A percentile compares a stretch with the other conserved stretches of the same genome.
Conservation (phyloP, 1,284 basidiomycete genomes). For the Volvariella surrecta region DNA sequence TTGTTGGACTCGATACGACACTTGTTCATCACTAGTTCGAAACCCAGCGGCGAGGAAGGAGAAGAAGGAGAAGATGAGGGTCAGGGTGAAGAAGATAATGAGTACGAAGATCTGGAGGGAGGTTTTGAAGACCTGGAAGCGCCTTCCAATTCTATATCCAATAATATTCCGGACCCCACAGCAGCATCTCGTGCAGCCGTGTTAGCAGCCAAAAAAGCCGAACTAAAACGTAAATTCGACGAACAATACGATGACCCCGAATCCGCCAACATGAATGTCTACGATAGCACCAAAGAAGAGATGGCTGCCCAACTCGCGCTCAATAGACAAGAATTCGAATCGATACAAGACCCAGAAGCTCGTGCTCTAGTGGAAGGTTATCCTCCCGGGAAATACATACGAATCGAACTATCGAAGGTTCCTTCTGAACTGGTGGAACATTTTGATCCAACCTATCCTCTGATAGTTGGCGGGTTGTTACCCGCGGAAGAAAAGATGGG, state of each 20-base stretch:
- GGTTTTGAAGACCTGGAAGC: constrained; percentile 28
- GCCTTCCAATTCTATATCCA: background rate
- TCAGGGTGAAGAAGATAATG: constrained; percentile 26
- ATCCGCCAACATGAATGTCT: constrained; percentile 70
- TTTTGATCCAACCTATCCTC: constrained; percentile 88
- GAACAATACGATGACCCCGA: constrained; percentile 94
- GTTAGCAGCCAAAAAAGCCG: constrained; percentile 84
- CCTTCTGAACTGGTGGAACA: constrained; percentile 91
- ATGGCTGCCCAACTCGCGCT: constrained; percentile 80
- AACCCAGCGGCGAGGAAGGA: constrained; percentile 20
- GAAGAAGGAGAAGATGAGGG: constrained; percentile 36
- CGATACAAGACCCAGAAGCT: constrained; percentile 62
- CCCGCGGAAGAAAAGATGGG: constrained; percentile 90
- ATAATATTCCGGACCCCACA: constrained; percentile 13
- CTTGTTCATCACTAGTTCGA: constrained; percentile 85
- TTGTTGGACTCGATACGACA: constrained; percentile 81
- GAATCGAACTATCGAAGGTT: constrained; percentile 79
- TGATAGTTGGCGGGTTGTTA: constrained; percentile 90
- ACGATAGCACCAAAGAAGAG: constrained; percentile 88
- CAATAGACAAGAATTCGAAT: constrained; percentile 84
- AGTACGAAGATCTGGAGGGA: constrained; percentile 37
- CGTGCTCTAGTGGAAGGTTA: constrained; percentile 87
- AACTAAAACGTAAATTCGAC: constrained; percentile 92
- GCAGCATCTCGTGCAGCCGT: constrained; percentile 42
- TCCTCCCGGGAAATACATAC: constrained; percentile 89